Conservation (phyloP, 2,329 filamentous ascomycete genomes). For the Colletotrichum shisoi region DNA sequence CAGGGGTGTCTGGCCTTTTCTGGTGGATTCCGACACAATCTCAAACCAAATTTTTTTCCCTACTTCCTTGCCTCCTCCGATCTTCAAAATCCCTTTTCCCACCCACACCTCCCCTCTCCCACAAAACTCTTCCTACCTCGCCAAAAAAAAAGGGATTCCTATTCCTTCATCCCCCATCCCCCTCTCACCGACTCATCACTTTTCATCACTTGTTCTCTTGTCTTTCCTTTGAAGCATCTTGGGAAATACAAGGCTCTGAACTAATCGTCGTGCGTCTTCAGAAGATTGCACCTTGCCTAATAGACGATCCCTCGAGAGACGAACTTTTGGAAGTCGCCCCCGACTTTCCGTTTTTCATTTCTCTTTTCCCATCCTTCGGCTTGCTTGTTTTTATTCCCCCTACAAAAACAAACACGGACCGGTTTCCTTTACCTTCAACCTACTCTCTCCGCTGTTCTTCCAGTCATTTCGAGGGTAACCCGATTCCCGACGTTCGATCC, state of each 20-base stretch:
- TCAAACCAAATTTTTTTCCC: slow-evolving; percentile 48
- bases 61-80: slow-evolving; percentile 46
- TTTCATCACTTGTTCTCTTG: slow-evolving; percentile 49
- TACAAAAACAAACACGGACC: slow-evolving; percentile 34
- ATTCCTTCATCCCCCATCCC: slow-evolving; percentile 43
- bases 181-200: slow-evolving; percentile 37
- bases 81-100: slow-evolving; percentile 43
- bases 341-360: slow-evolving; percentile 45
- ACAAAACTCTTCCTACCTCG: slow-evolving; percentile 44
- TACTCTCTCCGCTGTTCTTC: slow-evolving; percentile 29
- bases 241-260: slow-evolving; percentile 45
- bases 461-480: slow-evolving; percentile 46
- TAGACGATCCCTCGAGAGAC: slow-evolving; percentile 47
- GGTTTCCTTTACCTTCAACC: slow-evolving; percentile 40
- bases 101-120: slow-evolving; percentile 40
- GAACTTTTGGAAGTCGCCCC: slow-evolving; percentile 41
- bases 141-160: slow-evolving; percentile 45
- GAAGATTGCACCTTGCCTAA: slow-evolving; percentile 40
- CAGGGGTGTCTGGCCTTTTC: slow-evolving; percentile 45
- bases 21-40: slow-evolving; percentile 44
- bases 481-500: slow-evolving; percentile 17
- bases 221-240: slow-evolving; percentile 59
- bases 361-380: slow-evolving; percentile 38
- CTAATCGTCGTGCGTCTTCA: slow-evolving; percentile 39
- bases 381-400: slow-evolving; percentile 37